Percentiles rank a stretch among this genome's conserved stretches.
Conservation (phyloP, 1,139 yeast species). For the Saccharomyces pastorianus region DNA sequence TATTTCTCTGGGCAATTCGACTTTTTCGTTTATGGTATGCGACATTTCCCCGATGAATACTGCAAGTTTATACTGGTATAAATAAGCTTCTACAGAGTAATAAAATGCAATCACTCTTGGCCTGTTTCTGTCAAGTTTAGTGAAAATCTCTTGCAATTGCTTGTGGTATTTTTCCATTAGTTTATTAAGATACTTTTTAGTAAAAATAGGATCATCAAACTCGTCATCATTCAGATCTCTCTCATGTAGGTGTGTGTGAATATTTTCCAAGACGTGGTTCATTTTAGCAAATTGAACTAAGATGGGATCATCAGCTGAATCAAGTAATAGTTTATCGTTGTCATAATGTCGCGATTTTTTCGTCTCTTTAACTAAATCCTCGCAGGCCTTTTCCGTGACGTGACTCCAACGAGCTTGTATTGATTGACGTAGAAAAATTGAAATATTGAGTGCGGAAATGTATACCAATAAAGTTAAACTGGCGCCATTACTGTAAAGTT, state of each 20-base stretch:
- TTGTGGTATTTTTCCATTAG: conserved; percentile 13
- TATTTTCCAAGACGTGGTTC: conserved; percentile 53
- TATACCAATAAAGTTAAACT: conserved; percentile 31
- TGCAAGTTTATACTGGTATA: conserved; percentile 43
- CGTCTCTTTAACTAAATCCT: conserved; percentile 14
- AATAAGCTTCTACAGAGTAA: conserved; percentile 63
- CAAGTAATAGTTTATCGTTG: conserved; percentile 29
- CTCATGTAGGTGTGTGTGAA: conserved; percentile 42
- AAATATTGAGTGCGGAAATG: conserved; percentile 31
- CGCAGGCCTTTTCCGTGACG: conserved; percentile 17
- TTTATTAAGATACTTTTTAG: conserved; percentile 12
- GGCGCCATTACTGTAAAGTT: conserved; percentile 19
- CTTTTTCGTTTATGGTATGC: conserved; percentile 5
- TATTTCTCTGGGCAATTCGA: conserved; percentile 26
- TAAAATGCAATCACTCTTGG: conserved; percentile 44
- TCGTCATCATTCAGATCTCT: conserved; percentile 21
- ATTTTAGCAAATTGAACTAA: conserved; percentile 56
- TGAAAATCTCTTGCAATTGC: conserved; percentile 17
- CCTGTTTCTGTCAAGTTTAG: conserved; percentile 34
- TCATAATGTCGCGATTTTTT: conserved; percentile 3
- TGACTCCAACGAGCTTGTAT: conserved; percentile 25
- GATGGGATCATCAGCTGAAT: conserved; percentile 32
- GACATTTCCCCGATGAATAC: conserved; percentile 12
- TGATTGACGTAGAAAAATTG: conserved; percentile 33
- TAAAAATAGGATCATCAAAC: conserved; percentile 16